phyloP scores from a whole-genome alignment of 805 yeast genomes.

The Sugiyamaella qingdaonensis region DNA sequence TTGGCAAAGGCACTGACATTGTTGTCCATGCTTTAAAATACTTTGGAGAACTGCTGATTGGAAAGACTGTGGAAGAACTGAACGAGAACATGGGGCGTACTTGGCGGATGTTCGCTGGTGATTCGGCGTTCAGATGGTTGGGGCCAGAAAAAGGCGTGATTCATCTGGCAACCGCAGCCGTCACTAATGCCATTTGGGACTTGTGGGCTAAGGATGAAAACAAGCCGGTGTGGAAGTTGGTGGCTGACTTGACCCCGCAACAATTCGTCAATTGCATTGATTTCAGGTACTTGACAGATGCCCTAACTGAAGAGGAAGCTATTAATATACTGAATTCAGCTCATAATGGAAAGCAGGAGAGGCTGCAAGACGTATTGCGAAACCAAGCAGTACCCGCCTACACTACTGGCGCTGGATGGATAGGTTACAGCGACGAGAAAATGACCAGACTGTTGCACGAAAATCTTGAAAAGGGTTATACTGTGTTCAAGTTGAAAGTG shows the following conservation, averaged over 20 bases:
- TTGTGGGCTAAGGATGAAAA: slow-evolving; percentile 38
- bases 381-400: slow-evolving; percentile 39
- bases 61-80: slow-evolving; percentile 33
- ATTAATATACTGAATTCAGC: slow-evolving; percentile 32
- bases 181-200: slow-evolving; percentile 43
- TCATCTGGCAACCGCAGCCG: slow-evolving; percentile 40
- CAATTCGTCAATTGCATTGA: slow-evolving; percentile 40
- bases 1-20: slow-evolving; percentile 38
- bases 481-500: slow-evolving; percentile 38
- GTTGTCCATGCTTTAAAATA: slow-evolving; percentile 36
- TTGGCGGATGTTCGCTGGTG: slow-evolving; percentile 39
- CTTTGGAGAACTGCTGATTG: slow-evolving; percentile 36
- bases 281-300: slow-evolving; percentile 41
- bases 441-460: slow-evolving; percentile 33
- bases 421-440: slow-evolving; percentile 38
- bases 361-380: slow-evolving; percentile 30
- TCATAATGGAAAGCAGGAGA: slow-evolving; percentile 29
- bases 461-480: slow-evolving; percentile 35
- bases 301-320: slow-evolving; percentile 41
- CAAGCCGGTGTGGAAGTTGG: slow-evolving; percentile 42
- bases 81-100: slow-evolving; percentile 39
- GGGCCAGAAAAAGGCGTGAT: slow-evolving; percentile 45
- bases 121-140: slow-evolving; percentile 41
- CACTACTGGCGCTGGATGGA: slow-evolving; percentile 42
- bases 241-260: slow-evolving; percentile 41